These are phyloP conservation scores for Colletotrichum orbiculare DNA, from an alignment of 2,329 filamentous ascomycete genomes.

Conservation along the genomic window DNA sequence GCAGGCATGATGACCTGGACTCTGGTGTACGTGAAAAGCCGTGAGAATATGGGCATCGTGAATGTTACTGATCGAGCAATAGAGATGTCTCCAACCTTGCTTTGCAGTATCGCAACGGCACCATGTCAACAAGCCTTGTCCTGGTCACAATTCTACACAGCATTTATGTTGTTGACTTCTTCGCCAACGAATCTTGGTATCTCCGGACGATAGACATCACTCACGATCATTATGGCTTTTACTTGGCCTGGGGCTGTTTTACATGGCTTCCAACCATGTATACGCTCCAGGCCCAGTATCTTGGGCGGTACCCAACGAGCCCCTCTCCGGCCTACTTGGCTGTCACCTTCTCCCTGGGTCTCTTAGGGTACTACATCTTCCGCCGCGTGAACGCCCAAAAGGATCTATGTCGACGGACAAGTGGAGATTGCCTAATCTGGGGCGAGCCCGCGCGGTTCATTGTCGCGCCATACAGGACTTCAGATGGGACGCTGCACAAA, in stretches of 20 bases:
- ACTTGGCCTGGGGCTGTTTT: conserved; percentile 56
- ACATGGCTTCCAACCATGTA: conserved; percentile 58
- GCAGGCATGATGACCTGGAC: conserved; percentile 61
- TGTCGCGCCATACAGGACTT: conserved; percentile 51
- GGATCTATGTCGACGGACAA: conserved; percentile 51
- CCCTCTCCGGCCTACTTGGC: conserved; percentile 41
- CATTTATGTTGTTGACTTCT: conserved; percentile 60
- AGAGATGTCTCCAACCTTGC: conserved; percentile 10
- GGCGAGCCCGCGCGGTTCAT: conserved; percentile 53
- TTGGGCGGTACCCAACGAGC: conserved; percentile 53
- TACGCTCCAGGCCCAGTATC: conserved; percentile 59
- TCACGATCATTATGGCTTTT: conserved; percentile 58
- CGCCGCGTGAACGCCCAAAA: conserved; percentile 59
- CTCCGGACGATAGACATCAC: conserved; percentile 57
- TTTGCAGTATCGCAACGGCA: neutral
- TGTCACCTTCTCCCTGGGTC: conserved; percentile 1
- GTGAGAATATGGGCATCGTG: too few relatives aligned
- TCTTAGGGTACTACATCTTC: conserved; percentile 56
- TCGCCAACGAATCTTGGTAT: conserved; percentile 61
- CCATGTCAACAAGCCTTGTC: conserved; percentile 43
- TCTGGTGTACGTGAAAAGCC: conserved; percentile 50
- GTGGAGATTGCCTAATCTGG: conserved; percentile 55
- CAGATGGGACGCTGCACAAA: conserved; percentile 53
- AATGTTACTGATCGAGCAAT: neutral
- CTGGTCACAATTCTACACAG: conserved; percentile 56